phyloP scores from a whole-genome alignment of 2,329 filamentous ascomycete species.

The Leptographium lundbergii region DNA sequence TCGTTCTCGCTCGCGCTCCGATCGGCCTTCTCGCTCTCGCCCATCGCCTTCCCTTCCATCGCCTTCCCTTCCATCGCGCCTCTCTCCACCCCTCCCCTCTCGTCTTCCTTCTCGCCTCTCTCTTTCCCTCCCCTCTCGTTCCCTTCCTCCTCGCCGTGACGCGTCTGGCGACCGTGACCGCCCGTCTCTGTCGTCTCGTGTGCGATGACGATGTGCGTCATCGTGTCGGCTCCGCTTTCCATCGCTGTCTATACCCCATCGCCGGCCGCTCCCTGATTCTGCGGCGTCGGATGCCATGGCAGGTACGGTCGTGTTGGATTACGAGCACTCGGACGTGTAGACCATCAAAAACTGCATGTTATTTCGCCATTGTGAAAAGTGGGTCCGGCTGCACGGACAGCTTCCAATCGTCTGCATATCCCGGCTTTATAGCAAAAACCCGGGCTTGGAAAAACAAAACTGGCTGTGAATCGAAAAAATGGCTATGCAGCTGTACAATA shows the following conservation, averaged over 20 bases:
- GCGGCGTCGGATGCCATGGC: background rate
- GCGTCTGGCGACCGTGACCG: background rate
- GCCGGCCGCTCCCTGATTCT: background rate
- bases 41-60: no score
- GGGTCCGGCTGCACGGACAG: background rate
- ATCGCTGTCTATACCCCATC: background rate
- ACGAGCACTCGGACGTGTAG: background rate
- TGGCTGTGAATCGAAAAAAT: background rate
- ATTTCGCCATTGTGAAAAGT: background rate
- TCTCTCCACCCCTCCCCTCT: no score
- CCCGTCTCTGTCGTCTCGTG: constrained; percentile 11
- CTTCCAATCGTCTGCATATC: background rate
- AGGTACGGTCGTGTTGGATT: background rate
- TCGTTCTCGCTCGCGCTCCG: no score
- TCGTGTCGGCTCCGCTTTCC: constrained; percentile 7
- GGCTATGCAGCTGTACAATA: background rate
- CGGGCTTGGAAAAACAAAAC: no score
- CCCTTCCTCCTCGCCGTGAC: background rate
- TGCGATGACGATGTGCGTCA: constrained; percentile 11
- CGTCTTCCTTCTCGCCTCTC: background rate
- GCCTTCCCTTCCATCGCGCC: no score
- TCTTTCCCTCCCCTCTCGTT: background rate
- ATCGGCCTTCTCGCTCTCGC: no score
- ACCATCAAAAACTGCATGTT: background rate
- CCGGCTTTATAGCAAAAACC: no score